Conservation (phyloP, 2,329 filamentous ascomycete genomes). For the Colletotrichum lini region DNA sequence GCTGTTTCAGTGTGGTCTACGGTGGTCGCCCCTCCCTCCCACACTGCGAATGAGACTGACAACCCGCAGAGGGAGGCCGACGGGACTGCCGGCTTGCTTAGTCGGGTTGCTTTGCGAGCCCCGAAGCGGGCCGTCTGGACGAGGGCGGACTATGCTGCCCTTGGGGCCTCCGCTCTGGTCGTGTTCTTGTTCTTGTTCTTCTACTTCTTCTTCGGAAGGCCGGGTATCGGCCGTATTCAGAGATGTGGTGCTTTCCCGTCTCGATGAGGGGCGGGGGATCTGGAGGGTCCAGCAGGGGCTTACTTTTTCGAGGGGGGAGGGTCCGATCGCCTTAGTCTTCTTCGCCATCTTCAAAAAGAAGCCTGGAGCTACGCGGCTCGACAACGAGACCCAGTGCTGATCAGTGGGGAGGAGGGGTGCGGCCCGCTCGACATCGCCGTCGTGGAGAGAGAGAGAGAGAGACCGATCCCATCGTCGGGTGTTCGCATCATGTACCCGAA, state of each 20-base stretch:
- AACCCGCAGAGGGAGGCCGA: conserved; percentile 1
- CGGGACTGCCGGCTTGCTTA: neutral
- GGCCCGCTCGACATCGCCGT: neutral
- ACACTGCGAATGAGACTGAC: conserved; percentile 1
- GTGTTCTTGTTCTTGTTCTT: conserved; percentile 3
- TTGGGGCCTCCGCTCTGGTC: neutral
- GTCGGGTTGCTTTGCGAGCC: neutral
- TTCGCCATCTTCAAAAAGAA: conserved; percentile 12
- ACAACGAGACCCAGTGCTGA: neutral
- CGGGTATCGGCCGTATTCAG: neutral
- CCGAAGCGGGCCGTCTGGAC: neutral
- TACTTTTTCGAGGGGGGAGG: conserved; percentile 4
- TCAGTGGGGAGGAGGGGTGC: neutral
- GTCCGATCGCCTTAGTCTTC: neutral
- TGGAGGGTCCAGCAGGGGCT: neutral
- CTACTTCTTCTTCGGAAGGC: neutral
- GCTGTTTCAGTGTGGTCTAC: neutral
- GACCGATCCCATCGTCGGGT: neutral
- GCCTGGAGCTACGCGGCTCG: neutral
- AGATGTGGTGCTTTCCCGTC: neutral
- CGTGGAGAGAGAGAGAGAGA: neutral
- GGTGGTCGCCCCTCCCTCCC: neutral
- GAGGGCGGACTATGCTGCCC: neutral
- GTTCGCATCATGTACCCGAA: conserved; percentile 7
- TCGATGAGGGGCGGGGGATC: conserved; percentile 1